phyloP scores from a whole-genome alignment of 2,329 filamentous ascomycete species.

The Chaetomiaceae sp. region DNA sequence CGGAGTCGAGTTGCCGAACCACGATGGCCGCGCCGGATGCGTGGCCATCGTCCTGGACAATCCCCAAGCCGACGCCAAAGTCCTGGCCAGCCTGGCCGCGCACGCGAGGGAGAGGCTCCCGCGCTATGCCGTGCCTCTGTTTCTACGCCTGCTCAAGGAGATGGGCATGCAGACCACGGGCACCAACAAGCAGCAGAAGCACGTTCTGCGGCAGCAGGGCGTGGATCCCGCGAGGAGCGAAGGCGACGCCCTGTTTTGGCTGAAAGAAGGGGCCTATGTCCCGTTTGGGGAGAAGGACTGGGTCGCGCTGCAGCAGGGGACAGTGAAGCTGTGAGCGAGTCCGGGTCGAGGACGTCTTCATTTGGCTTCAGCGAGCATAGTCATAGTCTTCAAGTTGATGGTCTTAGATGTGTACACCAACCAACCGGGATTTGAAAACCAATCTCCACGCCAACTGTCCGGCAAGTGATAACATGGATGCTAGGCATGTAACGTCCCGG shows the following conservation, averaged over 20 bases:
- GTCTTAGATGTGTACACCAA: too few species aligned
- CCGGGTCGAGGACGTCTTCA: too few species aligned
- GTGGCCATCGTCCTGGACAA: conserved; percentile 59
- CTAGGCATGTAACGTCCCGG: too few species aligned
- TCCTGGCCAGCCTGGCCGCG: conserved; percentile 53
- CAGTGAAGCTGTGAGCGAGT: conserved; percentile 58
- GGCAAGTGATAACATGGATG: too few species aligned
- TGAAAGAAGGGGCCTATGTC: conserved; percentile 61
- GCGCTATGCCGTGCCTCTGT: conserved; percentile 70
- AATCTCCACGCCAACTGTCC: too few species aligned
- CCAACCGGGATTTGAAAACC: too few species aligned
- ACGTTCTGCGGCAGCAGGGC: conserved; percentile 62
- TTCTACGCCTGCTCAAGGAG: conserved; percentile 63
- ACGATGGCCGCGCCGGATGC: conserved; percentile 80
- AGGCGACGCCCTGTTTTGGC: conserved; percentile 56
- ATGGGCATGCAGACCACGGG: conserved; percentile 63
- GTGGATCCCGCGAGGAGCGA: conserved; percentile 58
- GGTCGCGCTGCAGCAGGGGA: conserved; percentile 59
- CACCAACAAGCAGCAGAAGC: conserved; percentile 86
- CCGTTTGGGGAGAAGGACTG: conserved; percentile 65
- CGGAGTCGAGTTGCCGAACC: conserved; percentile 71
- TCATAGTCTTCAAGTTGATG: too few species aligned
- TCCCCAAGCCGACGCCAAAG: conserved; percentile 35
- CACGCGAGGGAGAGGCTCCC: conserved; percentile 59
- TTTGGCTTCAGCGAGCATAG: too few species aligned